Percentiles rank a stretch among this genome's conserved stretches.
Conservation (phyloP, 768 basidiomycete genomes). For the Collybiopsis confluens region DNA sequence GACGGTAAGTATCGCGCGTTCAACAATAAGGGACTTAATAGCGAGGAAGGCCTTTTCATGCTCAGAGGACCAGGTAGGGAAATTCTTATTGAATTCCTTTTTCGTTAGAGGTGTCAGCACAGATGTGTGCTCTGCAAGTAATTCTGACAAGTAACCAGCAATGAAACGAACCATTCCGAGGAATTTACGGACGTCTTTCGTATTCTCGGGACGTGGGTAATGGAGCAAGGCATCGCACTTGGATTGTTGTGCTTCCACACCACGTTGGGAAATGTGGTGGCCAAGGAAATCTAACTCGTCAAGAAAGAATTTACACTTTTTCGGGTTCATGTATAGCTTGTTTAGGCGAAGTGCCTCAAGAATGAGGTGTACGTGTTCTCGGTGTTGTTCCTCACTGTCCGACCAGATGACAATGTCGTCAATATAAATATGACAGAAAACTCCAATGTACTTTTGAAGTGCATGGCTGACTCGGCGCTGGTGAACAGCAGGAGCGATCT, state of each 20-base stretch:
- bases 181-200: conserved; percentile 15
- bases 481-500: conserved; percentile 25
- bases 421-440: conserved; percentile 28
- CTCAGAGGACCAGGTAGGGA: conserved; percentile 13
- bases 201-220: conserved; percentile 15
- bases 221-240: conserved; percentile 17
- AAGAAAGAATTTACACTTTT: conserved; percentile 16
- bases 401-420: conserved; percentile 34
- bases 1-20: too few relatives aligned
- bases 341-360: conserved; percentile 10
- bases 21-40: too few relatives aligned
- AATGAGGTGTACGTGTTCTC: conserved; percentile 15
- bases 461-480: conserved; percentile 21
- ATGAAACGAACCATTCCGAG: conserved; percentile 20
- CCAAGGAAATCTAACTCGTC: conserved; percentile 14
- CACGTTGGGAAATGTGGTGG: conserved; percentile 17
- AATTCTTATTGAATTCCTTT: conserved; percentile 13
- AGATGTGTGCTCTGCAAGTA: conserved; percentile 14
- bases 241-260: conserved; percentile 15
- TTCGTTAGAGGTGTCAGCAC: conserved; percentile 15
- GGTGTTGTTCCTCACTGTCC: conserved; percentile 20
- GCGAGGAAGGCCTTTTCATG: conserved; percentile 21
- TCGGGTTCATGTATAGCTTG: conserved; percentile 16
- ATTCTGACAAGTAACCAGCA: conserved; percentile 10
- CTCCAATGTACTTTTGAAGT: conserved; percentile 18